Evolutionary conservation across 78 protist genomes (phyloP), one percentile per base, ranked within the genome.

Genomic region (Tieghemostelium lacteum): DNA sequence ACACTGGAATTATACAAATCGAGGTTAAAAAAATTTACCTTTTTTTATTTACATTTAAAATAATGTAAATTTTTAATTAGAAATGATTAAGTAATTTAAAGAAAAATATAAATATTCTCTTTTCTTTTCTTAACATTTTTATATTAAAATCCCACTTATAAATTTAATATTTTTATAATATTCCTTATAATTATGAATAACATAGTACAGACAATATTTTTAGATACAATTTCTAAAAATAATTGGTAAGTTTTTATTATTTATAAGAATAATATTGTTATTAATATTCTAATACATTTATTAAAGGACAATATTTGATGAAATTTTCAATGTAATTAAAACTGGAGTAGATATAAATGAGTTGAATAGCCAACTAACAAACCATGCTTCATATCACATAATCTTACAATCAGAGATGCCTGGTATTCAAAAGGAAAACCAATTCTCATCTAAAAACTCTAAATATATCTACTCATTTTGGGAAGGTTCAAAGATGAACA

Each of bases 251-350:
- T 64, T 64, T 10, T 14, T 62, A 4, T 16, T 64, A 3, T 16
- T 37, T 31, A 29, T 31, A 10, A 14, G 28, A 2, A 29, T 29
- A 64, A 10, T 8, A 5, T 36, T 19, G 5, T 64, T 36, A 64
- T 24, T 64, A 64, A 64, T 64, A 19, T 64, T 29, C 5, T 28
- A 36, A 64, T 36, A 12, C 28, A 28, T 31, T 24, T 49, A 67
- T 67, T 19, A n/a, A 28, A 70, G 88, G 88, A 39, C 70, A 36
- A 80, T 80, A 8, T 54, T 80, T 65, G 76, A 80, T 36, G 57
- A 67, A 34, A 70, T 67, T 42, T 40, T 80, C 14, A 54, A 0
- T 16, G 40, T 80, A 0, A 16, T 69, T 14, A 28, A 8, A 5
- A 7, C 1, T 55, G 88, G 88, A 17, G 37, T 58, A 22, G 49